A percentile compares a stretch with the other conserved stretches of the same genome.
Evolutionary conservation across 768 basidiomycete species (phyloP).

Genomic region (Mycena haematopus): DNA sequence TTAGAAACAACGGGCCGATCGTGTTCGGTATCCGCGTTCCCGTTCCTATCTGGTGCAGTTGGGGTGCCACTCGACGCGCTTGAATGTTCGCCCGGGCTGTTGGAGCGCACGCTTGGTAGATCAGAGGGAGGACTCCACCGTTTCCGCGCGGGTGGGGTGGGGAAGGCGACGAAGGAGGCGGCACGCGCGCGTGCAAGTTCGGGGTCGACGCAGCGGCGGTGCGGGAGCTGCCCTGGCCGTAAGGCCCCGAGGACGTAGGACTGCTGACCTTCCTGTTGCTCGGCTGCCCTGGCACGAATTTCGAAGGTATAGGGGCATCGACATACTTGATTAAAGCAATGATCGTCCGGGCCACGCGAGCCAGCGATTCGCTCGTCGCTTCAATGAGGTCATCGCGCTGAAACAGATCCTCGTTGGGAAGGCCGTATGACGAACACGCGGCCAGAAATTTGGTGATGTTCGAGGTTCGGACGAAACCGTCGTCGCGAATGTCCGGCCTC

Average conservation of each 20-base stretch:
- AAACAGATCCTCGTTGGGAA: constrained; percentile 69
- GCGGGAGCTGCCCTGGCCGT: constrained; percentile 46
- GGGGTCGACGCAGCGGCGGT: constrained; percentile 67
- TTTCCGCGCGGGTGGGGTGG: constrained; percentile 46
- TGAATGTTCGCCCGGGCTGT: constrained; percentile 58
- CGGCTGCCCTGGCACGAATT: constrained; percentile 50
- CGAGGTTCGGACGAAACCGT: constrained; percentile 66
- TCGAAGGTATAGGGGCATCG: constrained; percentile 58
- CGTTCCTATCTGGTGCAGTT: constrained; percentile 16
- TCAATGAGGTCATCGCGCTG: constrained; percentile 72
- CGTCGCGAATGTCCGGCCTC: constrained; percentile 70
- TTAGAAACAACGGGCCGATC: constrained; percentile 28
- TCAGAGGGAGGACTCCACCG: constrained; percentile 58
- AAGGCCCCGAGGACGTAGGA: constrained; percentile 37
- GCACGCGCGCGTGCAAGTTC: constrained; percentile 49
- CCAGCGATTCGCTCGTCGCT: constrained; percentile 62
- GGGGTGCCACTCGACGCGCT: constrained; percentile 30
- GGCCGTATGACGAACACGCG: constrained; percentile 71
- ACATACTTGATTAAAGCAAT: constrained; percentile 68
- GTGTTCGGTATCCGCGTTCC: constrained; percentile 18
- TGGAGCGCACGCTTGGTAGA: constrained; percentile 59
- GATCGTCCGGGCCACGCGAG: constrained; percentile 78
- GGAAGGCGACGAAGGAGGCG: constrained; percentile 46
- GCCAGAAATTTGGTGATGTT: constrained; percentile 84
- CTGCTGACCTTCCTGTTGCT: constrained; percentile 35